Conservation (phyloP, 257 asterid genomes). For the Solanum clarkiae region DNA sequence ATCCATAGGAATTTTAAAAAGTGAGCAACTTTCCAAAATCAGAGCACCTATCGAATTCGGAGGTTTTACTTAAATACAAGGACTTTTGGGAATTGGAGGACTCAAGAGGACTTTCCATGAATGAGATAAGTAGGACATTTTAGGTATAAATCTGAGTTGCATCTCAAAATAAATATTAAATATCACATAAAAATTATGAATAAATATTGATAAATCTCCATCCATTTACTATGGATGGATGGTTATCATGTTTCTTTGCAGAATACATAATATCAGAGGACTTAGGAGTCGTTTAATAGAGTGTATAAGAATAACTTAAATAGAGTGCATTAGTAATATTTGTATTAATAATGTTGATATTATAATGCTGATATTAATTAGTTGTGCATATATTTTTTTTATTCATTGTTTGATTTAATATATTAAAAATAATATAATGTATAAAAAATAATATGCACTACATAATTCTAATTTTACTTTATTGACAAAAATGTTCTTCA, state of each 20-base stretch:
- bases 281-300: too few species aligned
- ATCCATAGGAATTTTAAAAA: too few species aligned
- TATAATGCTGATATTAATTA: too few species aligned
- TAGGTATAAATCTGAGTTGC: background rate
- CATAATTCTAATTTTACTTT: too few species aligned
- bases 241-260: background rate
- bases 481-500: too few species aligned
- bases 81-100: too few species aligned
- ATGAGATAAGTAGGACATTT: background rate
- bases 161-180: background rate
- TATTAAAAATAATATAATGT: too few species aligned
- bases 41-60: background rate
- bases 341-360: too few species aligned
- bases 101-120: background rate
- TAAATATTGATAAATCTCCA: background rate
- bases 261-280: background rate
- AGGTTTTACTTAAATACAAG: background rate
- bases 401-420: background rate
- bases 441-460: too few species aligned
- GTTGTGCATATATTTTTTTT: too few species aligned
- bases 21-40: too few species aligned
- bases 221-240: background rate
- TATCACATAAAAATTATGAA: background rate
- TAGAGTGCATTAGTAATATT: too few species aligned
- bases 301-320: background rate